Conservation (phyloP, 306 rosid species). For the Hylodesmum podocarpum region DNA sequence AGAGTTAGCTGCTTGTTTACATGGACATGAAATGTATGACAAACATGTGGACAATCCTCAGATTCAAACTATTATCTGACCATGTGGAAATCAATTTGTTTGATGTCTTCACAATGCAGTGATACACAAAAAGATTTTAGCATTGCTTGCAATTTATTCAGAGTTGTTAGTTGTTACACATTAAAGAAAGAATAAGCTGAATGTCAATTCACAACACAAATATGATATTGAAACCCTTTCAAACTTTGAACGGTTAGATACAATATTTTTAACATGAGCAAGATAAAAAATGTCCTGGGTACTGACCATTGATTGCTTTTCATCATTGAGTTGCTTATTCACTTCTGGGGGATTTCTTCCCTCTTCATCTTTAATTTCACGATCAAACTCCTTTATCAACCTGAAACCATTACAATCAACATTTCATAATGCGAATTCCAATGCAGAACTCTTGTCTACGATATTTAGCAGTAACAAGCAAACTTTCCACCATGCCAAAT, state of each 20-base stretch:
- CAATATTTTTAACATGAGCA: constrained; percentile 23
- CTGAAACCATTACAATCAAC: constrained; percentile 44
- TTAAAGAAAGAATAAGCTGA: neutral
- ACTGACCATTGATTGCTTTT: constrained; percentile 92
- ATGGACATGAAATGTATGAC: constrained; percentile 8
- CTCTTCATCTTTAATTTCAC: constrained; percentile 91
- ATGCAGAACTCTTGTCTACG: neutral
- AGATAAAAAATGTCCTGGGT: neutral
- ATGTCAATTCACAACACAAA: constrained; percentile 10
- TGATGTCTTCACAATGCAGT: constrained; percentile 15
- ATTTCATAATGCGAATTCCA: constrained; percentile 10
- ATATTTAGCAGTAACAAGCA: constrained; percentile 9
- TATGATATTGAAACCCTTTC: constrained; percentile 4
- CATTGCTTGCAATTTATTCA: constrained; percentile 22
- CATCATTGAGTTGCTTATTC: constrained; percentile 96
- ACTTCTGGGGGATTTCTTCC: constrained; percentile 78
- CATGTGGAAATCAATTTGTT: constrained; percentile 8
- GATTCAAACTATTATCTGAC: neutral
- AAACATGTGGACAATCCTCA: neutral
- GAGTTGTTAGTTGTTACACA: neutral
- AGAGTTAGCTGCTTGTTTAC: constrained; percentile 3
- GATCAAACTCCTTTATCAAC: constrained; percentile 90
- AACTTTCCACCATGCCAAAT: neutral
- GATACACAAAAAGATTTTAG: neutral
- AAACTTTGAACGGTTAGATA: constrained; percentile 18